Evolutionary conservation across 2,329 filamentous ascomycete species (phyloP).

Genomic region (Aureobasidium sp.): DNA sequence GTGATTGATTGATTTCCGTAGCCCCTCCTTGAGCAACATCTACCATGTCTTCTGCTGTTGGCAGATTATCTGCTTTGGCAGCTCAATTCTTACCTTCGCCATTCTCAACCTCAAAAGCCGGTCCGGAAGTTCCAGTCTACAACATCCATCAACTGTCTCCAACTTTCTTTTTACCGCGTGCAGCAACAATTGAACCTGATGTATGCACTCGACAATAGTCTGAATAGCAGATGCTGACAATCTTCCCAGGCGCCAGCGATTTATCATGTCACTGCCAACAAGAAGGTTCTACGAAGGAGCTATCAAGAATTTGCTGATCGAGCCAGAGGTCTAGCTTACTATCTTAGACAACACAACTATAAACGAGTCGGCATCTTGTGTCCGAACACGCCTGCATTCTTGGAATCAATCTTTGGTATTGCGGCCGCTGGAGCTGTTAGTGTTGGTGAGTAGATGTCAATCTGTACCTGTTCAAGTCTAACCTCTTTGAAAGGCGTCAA

Average conservation of each 20-base stretch:
- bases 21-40: not conserved
- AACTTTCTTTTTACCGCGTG: constrained; percentile 78
- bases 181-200: constrained; percentile 79
- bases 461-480: not conserved
- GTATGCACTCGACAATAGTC: constrained; percentile 29
- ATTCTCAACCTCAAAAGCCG: constrained; percentile 22
- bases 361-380: constrained; percentile 77
- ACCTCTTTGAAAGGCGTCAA: constrained; percentile 47
- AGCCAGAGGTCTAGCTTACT: constrained; percentile 82
- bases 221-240: not conserved
- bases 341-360: constrained; percentile 64
- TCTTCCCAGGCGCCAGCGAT: constrained; percentile 63
- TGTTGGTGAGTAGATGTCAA: constrained; percentile 48
- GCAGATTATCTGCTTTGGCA: constrained; percentile 53
- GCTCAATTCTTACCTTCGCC: constrained; percentile 34
- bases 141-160: constrained; percentile 77
- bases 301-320: constrained; percentile 82
- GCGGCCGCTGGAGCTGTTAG: constrained; percentile 73
- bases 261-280: constrained; percentile 75
- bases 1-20: no score
- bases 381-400: constrained; percentile 89
- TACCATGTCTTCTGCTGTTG: constrained; percentile 56
- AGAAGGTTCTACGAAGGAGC: constrained; percentile 62
- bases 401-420: constrained; percentile 85
- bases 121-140: constrained; percentile 20